phyloP scores from a whole-genome alignment of 192 early-diverging fungal species.

The Backusella morwellensis region DNA sequence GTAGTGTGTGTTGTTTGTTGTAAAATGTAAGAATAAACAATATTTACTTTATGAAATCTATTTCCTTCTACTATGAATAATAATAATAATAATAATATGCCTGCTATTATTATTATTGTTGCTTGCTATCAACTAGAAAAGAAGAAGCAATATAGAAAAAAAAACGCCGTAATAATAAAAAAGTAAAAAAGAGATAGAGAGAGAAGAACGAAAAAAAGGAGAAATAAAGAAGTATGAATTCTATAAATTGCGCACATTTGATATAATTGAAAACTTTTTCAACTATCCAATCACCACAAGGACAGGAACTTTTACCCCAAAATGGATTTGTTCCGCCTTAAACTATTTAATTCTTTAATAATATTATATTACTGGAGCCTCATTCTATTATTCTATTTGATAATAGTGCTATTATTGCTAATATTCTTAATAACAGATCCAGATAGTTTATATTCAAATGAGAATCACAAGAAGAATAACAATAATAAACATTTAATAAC shows the following conservation, averaged over 20 bases:
- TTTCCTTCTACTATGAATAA: too few relatives aligned
- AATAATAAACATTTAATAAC: too few relatives aligned
- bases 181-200: neutral
- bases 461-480: too few relatives aligned
- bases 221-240: neutral
- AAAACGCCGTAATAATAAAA: neutral
- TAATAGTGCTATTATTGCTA: too few relatives aligned
- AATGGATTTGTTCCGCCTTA: conserved; percentile 5
- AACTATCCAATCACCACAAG: neutral
- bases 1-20: neutral
- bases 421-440: too few relatives aligned
- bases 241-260: neutral
- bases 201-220: neutral
- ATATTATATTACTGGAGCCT: neutral
- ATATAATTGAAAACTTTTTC: neutral
- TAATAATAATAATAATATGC: neutral
- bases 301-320: neutral
- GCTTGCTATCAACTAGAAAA: neutral
- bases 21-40: neutral
- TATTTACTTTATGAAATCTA: neutral
- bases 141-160: too few relatives aligned
- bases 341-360: neutral
- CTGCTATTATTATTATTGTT: neutral
- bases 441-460: too few relatives aligned
- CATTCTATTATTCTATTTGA: too few relatives aligned